A percentile compares a stretch with the other conserved stretches of the same genome.
These are phyloP conservation scores for Neurospora cerealis DNA, from an alignment of 495 filamentous ascomycete genomes.

Conservation along the genomic window DNA sequence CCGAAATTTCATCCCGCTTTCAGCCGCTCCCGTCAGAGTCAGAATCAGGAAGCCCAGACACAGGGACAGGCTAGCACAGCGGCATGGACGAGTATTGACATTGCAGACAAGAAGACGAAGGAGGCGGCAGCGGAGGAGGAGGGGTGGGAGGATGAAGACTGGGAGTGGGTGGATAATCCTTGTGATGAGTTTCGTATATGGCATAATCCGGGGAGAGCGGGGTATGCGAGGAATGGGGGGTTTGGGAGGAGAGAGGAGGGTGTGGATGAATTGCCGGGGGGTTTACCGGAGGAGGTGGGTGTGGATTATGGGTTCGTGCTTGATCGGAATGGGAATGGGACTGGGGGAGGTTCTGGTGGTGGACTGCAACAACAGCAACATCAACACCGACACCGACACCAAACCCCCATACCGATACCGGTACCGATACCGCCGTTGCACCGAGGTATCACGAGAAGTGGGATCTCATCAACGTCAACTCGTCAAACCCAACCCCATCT, in stretches of 20 bases:
- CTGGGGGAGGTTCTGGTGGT: not conserved
- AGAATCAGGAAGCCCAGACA: not conserved
- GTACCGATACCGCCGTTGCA: not conserved
- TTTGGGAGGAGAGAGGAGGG: not conserved
- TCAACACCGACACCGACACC: not conserved
- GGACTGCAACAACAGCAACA: not conserved
- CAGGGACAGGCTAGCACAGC: not conserved
- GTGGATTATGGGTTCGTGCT: not conserved
- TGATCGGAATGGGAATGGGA: not conserved
- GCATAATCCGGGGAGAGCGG: not conserved
- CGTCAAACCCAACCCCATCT: not conserved
- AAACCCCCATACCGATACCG: not conserved
- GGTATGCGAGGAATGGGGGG: not conserved
- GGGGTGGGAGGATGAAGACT: too few relatives aligned
- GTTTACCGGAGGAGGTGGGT: not conserved
- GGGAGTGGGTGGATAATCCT: not conserved
- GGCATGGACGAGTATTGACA: not conserved
- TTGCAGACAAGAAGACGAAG: too few relatives aligned
- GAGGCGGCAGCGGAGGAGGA: too few relatives aligned
- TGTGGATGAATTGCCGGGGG: not conserved
- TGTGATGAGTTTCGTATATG: not conserved
- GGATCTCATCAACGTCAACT: not conserved
- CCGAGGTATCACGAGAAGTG: not conserved
- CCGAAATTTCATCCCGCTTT: not conserved
- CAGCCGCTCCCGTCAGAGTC: not conserved